Evolutionary conservation across 169 alveolate genomes (phyloP), one percentile per base, ranked within the genome.

Genomic region (Prorocentrum cordatum): DNA sequence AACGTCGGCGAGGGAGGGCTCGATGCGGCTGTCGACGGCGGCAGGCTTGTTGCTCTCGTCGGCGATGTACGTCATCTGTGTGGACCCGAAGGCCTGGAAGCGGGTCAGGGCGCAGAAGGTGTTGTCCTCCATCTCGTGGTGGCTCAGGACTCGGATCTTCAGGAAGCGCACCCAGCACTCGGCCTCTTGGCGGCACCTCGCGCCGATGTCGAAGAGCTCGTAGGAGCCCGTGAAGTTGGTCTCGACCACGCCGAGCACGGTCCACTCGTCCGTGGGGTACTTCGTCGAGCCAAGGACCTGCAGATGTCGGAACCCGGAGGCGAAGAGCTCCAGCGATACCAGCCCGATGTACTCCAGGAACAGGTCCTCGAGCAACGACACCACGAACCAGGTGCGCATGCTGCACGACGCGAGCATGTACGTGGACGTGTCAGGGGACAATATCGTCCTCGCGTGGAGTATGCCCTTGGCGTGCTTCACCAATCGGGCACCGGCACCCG

Each of bases 31-130:
- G 27, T 70, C 82, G 26, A n/a, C n/a, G n/a, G n/a, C n/a, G n/a
- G n/a, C n/a, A n/a, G n/a, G n/a, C n/a, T n/a, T n/a, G n/a, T n/a
- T n/a, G n/a, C n/a, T 50, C 64, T 50, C 64, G 29, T 72, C 39
- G 36, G 84, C 84, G 35, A 72, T 31, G 84, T 31, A 72, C 6
- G 36, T 47, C n/a, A 59, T 72, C 27, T 54, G 62, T 2, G 84
- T 72, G 70, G 84, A 54, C 12, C 84, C 84, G 50, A 72, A 72
- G 68, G 32, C 68, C 68, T 72, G 84, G 39, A 72, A 72, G 6
- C 68, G 84, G 12, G 84, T 72, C 68, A 72, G 33, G 33, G 84
- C 84, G 54, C 84, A 72, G 50, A 47, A 72, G 70, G 84, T 45
- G 68, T 72, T 72, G 68, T 72, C 70, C 36, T 70, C 62, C 64